Percentiles rank a stretch among this genome's conserved stretches.
Evolutionary conservation across 768 basidiomycete genomes (phyloP).

Genomic region (Psilocybe azurescens): DNA sequence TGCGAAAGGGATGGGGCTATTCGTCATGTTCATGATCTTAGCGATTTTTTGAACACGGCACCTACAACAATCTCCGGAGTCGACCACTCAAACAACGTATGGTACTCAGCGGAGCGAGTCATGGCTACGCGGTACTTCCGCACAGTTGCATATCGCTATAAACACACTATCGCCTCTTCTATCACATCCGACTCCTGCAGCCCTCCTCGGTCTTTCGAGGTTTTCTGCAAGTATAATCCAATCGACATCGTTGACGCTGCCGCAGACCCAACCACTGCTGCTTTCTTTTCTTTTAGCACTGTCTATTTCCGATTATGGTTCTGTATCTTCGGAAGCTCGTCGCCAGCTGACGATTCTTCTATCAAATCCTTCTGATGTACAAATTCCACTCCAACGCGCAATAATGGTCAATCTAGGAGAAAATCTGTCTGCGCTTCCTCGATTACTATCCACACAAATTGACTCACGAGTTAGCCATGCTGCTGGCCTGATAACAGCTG

Average conservation of each 20-base stretch:
- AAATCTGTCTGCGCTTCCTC: slow-evolving; percentile 72
- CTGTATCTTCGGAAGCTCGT: slow-evolving; percentile 56
- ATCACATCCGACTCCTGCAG: slow-evolving; percentile 72
- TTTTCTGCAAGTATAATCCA: slow-evolving; percentile 63
- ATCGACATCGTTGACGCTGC: slow-evolving; percentile 64
- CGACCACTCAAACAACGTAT: slow-evolving; percentile 26
- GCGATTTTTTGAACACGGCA: slow-evolving; percentile 56
- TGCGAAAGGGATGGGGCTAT: slow-evolving; percentile 68
- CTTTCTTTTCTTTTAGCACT: slow-evolving; percentile 78
- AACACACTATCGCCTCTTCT: slow-evolving; percentile 75
- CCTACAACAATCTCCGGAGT: slow-evolving; percentile 20
- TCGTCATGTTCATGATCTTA: slow-evolving; percentile 58
- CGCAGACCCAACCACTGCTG: slow-evolving; percentile 69
- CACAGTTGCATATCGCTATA: slow-evolving; percentile 85
- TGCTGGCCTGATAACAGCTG: slow-evolving; percentile 70
- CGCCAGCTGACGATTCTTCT: slow-evolving; percentile 53
- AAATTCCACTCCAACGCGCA: slow-evolving; percentile 54
- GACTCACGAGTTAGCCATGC: slow-evolving; percentile 78
- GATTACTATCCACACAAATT: slow-evolving; percentile 68
- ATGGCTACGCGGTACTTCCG: slow-evolving; percentile 83
- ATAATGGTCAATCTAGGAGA: slow-evolving; percentile 68
- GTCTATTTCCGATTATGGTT: slow-evolving; percentile 59
- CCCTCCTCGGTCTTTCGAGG: slow-evolving; percentile 58
- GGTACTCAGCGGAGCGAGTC: slow-evolving; percentile 65
- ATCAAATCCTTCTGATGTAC: slow-evolving; percentile 42